A percentile compares a stretch with the other conserved stretches of the same genome.
These are phyloP conservation scores for Perkinsus chesapeaki DNA, from an alignment of 169 alveolate species.

Conservation along the genomic window DNA sequence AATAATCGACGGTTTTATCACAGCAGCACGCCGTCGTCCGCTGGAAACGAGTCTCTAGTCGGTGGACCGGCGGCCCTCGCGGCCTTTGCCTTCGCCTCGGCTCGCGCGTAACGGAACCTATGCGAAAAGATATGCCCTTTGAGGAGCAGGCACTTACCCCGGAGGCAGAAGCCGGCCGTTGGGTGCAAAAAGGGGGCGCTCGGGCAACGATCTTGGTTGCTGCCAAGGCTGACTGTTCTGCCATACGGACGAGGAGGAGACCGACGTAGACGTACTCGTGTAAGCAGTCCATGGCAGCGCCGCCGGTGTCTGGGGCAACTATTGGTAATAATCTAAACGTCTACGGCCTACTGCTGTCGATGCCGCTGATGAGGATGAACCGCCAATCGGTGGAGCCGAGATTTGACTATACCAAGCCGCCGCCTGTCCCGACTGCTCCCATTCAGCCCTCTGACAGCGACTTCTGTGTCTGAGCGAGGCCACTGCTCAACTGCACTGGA, in stretches of 20 bases:
- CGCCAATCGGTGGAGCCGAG: too few relatives aligned
- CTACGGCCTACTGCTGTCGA: not conserved
- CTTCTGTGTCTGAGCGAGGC: not conserved
- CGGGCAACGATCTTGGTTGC: not conserved
- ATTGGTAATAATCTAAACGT: not conserved
- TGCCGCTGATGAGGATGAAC: not conserved
- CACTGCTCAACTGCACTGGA: not conserved
- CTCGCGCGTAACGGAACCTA: not conserved
- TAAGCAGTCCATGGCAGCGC: not conserved
- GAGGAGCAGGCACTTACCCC: not conserved
- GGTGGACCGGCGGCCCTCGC: not conserved
- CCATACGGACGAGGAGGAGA: not conserved
- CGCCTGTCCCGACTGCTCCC: not conserved
- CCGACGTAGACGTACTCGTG: not conserved
- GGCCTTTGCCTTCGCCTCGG: not conserved
- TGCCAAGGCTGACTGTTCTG: not conserved
- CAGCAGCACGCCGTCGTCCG: not conserved
- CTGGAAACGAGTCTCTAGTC: not conserved
- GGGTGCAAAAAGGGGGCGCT: not conserved
- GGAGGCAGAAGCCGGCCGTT: not conserved
- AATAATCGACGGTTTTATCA: not conserved
- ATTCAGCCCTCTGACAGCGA: not conserved
- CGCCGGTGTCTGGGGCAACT: too few relatives aligned
- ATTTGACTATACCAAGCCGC: not conserved
- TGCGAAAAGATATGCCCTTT: not conserved